phyloP scores from a whole-genome alignment of 208 protist species.

The Trypanosomatidae sp. region DNA sequence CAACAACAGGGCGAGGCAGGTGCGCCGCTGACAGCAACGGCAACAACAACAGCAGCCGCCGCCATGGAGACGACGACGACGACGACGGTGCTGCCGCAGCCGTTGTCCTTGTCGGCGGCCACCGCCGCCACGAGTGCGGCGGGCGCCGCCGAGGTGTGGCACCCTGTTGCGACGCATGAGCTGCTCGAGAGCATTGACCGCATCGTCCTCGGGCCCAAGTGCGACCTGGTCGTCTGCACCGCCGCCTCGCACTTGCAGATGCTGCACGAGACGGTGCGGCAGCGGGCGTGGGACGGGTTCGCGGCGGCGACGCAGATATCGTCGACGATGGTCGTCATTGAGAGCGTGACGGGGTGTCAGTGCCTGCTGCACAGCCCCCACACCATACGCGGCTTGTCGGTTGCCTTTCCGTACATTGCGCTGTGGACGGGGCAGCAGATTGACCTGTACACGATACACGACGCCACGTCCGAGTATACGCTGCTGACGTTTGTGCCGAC shows the following conservation, averaged over 20 bases:
- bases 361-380: constrained; percentile 59
- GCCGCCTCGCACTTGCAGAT: constrained; percentile 47
- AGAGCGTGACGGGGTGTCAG: constrained; percentile 74
- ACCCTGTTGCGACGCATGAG: constrained; percentile 53
- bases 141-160: constrained; percentile 20
- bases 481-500: constrained; percentile 58
- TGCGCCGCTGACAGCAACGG: too few species aligned
- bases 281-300: constrained; percentile 70
- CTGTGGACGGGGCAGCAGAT: constrained; percentile 84
- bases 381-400: constrained; percentile 67
- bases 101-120: too few species aligned
- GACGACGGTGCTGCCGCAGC: background rate
- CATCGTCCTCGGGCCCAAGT: constrained; percentile 33
- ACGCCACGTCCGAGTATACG: constrained; percentile 51
- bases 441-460: constrained; percentile 82
- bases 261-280: constrained; percentile 77
- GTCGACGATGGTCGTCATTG: constrained; percentile 71
- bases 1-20: too few species aligned
- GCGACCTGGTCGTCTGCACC: constrained; percentile 42
- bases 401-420: constrained; percentile 75
- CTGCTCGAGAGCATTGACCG: constrained; percentile 45
- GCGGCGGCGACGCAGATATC: constrained; percentile 82
- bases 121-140: too few species aligned
- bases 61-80: background rate
- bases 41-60: background rate